These are phyloP conservation scores for Tolypocladium cylindrosporum DNA, from an alignment of 2,329 filamentous ascomycete genomes.

Conservation along the genomic window DNA sequence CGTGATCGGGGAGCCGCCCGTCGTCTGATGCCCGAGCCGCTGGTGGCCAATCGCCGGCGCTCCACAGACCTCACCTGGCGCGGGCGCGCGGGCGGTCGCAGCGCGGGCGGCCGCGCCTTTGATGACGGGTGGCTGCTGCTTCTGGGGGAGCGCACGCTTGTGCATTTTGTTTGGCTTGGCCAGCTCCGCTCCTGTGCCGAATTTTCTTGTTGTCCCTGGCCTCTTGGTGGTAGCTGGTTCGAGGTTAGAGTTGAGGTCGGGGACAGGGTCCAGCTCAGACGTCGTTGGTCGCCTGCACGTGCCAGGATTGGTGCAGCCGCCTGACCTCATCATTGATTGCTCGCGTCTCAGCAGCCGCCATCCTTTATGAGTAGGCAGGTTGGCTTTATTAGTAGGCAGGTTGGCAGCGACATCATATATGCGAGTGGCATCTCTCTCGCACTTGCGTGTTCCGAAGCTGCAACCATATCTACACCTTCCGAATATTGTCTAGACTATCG, in stretches of 20 bases:
- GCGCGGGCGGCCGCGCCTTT: not conserved
- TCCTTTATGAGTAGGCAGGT: not conserved
- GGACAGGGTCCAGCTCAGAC: not conserved
- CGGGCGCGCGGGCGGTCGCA: not conserved
- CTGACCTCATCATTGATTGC: not conserved
- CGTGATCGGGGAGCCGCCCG: not conserved
- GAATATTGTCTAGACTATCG: not conserved
- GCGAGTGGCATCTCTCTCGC: not conserved
- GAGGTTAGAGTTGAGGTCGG: not conserved
- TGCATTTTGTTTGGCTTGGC: not conserved
- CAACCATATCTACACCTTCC: not conserved
- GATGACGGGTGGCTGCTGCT: not conserved
- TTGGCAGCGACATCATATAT: not conserved
- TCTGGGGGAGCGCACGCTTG: not conserved
- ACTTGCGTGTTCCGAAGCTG: not conserved
- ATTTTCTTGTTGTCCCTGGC: too few relatives aligned
- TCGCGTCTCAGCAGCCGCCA: not conserved
- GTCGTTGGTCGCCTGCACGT: not conserved
- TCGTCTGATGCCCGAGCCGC: conserved; percentile 4
- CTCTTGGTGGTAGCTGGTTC: not conserved
- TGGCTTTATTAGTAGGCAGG: not conserved
- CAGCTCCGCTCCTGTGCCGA: too few relatives aligned
- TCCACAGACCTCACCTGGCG: conserved; percentile 8
- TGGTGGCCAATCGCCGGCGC: conserved; percentile 15
- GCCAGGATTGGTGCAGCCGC: not conserved